phyloP scores from a whole-genome alignment of 208 protist genomes.

The Leishmania aethiopica region DNA sequence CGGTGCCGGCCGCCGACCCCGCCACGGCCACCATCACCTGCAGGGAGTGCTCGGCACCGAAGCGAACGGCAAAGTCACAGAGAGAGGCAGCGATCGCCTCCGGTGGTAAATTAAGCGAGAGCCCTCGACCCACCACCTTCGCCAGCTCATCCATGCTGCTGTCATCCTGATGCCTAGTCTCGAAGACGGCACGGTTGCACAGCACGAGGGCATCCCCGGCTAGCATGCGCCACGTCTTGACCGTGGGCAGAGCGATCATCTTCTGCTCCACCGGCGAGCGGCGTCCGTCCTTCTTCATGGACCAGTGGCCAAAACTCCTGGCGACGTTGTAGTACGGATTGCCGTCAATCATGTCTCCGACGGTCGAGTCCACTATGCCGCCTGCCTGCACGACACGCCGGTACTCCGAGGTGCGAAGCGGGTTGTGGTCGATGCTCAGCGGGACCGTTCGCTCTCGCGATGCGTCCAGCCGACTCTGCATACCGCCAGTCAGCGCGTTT shows the following conservation, averaged over 20 bases:
- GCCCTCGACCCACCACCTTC: slow-evolving; percentile 57
- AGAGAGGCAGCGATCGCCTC: slow-evolving; percentile 66
- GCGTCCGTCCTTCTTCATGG: slow-evolving; percentile 69
- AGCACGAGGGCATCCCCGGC: slow-evolving; percentile 75
- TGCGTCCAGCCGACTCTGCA: slow-evolving; percentile 49
- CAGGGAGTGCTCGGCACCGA: slow-evolving; percentile 70
- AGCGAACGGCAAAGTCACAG: slow-evolving; percentile 82
- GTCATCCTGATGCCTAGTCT: slow-evolving; percentile 62
- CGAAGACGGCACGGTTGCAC: slow-evolving; percentile 75
- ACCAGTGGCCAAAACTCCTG: slow-evolving; percentile 80
- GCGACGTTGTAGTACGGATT: slow-evolving; percentile 81
- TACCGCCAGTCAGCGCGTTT: slow-evolving; percentile 41
- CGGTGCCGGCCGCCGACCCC: background rate
- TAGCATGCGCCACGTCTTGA: slow-evolving; percentile 75
- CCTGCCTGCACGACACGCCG: slow-evolving; percentile 71
- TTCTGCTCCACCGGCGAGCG: slow-evolving; percentile 77
- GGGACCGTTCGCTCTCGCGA: slow-evolving; percentile 61
- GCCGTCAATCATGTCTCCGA: slow-evolving; percentile 62
- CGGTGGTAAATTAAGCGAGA: slow-evolving; percentile 35
- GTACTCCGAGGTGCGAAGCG: slow-evolving; percentile 56
- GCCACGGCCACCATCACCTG: slow-evolving; percentile 80
- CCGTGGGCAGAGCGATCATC: slow-evolving; percentile 68
- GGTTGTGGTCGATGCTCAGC: slow-evolving; percentile 74
- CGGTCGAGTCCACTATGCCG: slow-evolving; percentile 48
- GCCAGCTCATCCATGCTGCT: slow-evolving; percentile 79